Conservation (phyloP, 371 early-diverging fungal genomes). For the Haplosporangium sp. region DNA sequence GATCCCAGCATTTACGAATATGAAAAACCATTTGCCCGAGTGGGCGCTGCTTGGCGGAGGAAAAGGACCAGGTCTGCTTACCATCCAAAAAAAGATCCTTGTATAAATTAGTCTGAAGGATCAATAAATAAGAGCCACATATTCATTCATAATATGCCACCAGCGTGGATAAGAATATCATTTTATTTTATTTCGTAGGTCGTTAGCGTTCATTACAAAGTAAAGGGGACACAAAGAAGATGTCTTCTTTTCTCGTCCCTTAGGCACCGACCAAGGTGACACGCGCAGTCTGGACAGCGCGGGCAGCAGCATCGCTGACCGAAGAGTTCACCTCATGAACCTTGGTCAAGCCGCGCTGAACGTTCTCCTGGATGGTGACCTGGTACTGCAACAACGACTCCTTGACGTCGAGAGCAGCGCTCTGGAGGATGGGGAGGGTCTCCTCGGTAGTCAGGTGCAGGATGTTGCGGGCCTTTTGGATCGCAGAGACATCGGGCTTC, state of each 20-base stretch:
- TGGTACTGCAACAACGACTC: constrained; percentile 55
- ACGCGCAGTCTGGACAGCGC: constrained; percentile 41
- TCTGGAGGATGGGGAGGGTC: constrained; percentile 63
- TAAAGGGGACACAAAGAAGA: too few relatives aligned
- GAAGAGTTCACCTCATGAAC: constrained; percentile 53
- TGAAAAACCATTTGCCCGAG: constrained; percentile 37
- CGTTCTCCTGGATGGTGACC: constrained; percentile 48
- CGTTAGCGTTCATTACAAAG: too few relatives aligned
- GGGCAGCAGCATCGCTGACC: constrained; percentile 40
- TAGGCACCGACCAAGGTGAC: constrained; percentile 47
- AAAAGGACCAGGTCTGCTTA: constrained; percentile 49
- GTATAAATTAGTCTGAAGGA: constrained; percentile 10
- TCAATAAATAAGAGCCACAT: not conserved
- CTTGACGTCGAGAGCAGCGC: constrained; percentile 61
- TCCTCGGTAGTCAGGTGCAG: constrained; percentile 62
- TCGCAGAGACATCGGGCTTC: constrained; percentile 59
- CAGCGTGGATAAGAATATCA: too few relatives aligned
- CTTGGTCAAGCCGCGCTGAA: constrained; percentile 50
- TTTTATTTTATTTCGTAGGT: too few relatives aligned
- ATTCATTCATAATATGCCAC: not conserved
- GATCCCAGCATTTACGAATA: constrained; percentile 58
- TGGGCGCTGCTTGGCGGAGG: constrained; percentile 54
- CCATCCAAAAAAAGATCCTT: constrained; percentile 33
- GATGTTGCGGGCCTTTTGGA: constrained; percentile 69
- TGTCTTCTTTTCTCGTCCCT: constrained; percentile 5